These are phyloP conservation scores for Apiospora aurea DNA, from an alignment of 2,329 filamentous ascomycete species.

Conservation along the genomic window DNA sequence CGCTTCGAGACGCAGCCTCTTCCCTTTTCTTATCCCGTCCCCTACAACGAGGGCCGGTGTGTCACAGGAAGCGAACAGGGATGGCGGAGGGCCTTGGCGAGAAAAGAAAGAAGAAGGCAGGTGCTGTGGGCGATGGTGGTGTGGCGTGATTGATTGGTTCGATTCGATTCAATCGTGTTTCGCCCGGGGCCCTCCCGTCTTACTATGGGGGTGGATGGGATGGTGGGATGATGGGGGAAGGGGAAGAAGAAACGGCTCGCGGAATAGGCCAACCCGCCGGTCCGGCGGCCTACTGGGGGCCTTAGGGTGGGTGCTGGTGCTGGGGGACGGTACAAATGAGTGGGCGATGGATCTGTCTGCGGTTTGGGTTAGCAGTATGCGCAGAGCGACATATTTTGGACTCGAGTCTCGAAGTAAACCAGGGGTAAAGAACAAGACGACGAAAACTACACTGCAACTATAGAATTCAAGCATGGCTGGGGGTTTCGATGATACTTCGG, in stretches of 20 bases:
- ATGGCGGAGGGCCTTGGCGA: neutral
- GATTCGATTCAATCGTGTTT: neutral
- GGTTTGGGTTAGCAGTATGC: neutral
- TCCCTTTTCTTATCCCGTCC: constrained; percentile 2
- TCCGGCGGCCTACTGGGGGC: constrained; percentile 2
- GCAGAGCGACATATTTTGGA: neutral
- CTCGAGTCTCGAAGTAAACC: neutral
- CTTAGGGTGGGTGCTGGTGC: neutral
- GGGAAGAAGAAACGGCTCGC: neutral
- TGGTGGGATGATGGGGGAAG: neutral
- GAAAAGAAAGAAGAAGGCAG: neutral
- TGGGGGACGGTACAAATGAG: neutral
- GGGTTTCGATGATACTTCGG: neutral
- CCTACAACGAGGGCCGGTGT: neutral
- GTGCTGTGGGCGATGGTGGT: neutral
- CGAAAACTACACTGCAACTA: neutral
- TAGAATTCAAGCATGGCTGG: neutral
- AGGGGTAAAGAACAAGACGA: neutral
- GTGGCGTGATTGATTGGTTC: neutral
- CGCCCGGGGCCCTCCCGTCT: neutral
- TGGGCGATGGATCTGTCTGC: neutral
- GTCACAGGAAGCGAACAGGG: constrained; percentile 9
- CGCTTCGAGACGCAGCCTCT: neutral
- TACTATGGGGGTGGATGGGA: neutral
- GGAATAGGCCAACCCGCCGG: neutral